Percentiles rank a stretch among this genome's conserved stretches.
Evolutionary conservation across 225 moss, liverwort and hornwort species (phyloP).

Genomic region (Physcomitrellopsis africana): DNA sequence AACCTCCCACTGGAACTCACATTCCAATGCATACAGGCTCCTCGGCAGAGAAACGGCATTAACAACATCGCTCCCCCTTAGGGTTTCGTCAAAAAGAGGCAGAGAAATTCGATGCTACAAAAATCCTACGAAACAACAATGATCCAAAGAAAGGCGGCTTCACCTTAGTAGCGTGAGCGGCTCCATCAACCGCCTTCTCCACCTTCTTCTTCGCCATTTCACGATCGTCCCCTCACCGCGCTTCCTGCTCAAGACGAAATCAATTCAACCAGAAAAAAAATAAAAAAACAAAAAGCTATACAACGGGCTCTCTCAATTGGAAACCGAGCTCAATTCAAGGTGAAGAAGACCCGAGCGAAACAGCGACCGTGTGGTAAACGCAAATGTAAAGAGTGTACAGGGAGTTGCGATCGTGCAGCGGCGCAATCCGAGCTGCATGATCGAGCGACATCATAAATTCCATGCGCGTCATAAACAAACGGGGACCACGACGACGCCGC

Average conservation of each 20-base stretch:
- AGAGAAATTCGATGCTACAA: no score
- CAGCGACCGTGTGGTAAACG: no score
- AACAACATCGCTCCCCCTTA: background rate
- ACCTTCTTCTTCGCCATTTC: conserved; percentile 60
- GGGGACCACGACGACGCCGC: no score
- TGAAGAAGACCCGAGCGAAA: no score
- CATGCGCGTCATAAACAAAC: no score
- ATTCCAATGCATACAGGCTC: background rate
- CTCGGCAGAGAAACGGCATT: background rate
- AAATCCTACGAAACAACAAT: background rate
- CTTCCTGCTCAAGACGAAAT: background rate
- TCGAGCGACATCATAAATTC: background rate
- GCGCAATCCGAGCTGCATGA: conserved; percentile 28
- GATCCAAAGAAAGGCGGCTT: background rate
- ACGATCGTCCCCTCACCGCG: background rate
- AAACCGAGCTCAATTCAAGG: no score
- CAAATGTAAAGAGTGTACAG: no score
- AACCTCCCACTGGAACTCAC: background rate
- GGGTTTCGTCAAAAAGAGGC: background rate
- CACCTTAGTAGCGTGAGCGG: conserved; percentile 51
- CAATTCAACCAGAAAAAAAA: background rate
- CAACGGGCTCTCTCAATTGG: no score
- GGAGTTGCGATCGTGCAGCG: background rate
- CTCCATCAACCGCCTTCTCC: conserved; percentile 49
- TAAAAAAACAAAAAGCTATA: no score